Conservation (phyloP, 805 yeast genomes). For the Grigorovia humatica region DNA sequence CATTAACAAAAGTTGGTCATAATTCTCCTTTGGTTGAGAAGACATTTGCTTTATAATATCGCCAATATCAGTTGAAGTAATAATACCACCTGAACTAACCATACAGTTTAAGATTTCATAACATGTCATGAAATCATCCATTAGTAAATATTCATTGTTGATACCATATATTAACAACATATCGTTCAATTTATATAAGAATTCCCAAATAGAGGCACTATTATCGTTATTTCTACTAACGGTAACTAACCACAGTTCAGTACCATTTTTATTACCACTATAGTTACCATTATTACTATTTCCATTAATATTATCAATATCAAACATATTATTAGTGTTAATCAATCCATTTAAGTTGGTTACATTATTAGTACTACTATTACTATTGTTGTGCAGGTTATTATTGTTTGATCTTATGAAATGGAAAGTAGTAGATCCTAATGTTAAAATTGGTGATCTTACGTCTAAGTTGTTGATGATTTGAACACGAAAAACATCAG, state of each 20-base stretch:
- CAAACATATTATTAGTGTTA: not conserved
- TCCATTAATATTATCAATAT: not conserved
- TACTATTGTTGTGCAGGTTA: slow-evolving; percentile 11
- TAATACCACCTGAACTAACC: slow-evolving; percentile 28
- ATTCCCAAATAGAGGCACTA: slow-evolving; percentile 71
- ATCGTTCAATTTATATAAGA: slow-evolving; percentile 50
- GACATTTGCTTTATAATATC: slow-evolving; percentile 19
- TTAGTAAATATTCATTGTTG: slow-evolving; percentile 39
- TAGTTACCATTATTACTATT: not conserved
- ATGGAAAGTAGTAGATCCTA: slow-evolving; percentile 87
- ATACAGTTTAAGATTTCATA: slow-evolving; percentile 73
- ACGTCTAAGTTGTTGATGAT: slow-evolving; percentile 53
- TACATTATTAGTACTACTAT: not conserved
- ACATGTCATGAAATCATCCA: slow-evolving; percentile 54
- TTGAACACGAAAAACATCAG: slow-evolving; percentile 88
- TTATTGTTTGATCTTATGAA: slow-evolving; percentile 48
- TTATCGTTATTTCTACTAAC: slow-evolving; percentile 86
- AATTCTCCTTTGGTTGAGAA: slow-evolving; percentile 9
- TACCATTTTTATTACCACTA: not conserved
- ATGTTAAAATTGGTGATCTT: slow-evolving; percentile 66
- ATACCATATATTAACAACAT: slow-evolving; percentile 37
- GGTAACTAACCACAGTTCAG: slow-evolving; percentile 67
- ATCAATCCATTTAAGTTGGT: not conserved
- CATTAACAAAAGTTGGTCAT: not conserved
- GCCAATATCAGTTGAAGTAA: slow-evolving; percentile 19